Conservation (phyloP, 441 rosid genomes). For the Hura crepitans region DNA sequence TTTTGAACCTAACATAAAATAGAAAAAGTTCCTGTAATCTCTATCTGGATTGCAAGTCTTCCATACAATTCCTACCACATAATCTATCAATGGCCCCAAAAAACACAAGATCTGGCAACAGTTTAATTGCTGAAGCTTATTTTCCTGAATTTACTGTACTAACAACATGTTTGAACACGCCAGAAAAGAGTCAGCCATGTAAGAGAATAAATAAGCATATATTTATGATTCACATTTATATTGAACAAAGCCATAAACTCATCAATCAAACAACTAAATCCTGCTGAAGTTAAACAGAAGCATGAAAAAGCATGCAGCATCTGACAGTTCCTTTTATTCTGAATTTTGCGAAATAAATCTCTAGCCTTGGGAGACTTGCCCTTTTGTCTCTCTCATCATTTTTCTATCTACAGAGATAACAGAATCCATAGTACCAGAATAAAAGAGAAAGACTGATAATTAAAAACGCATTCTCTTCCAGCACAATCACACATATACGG, state of each 20-base stretch:
- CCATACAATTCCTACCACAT: constrained; percentile 16
- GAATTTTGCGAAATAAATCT: constrained; percentile 10
- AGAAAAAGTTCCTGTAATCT: constrained; percentile 7
- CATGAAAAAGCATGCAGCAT: constrained; percentile 4
- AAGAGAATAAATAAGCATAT: neutral
- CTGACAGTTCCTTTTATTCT: constrained; percentile 8
- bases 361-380: neutral
- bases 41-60: constrained; percentile 13
- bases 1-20: constrained; percentile 25
- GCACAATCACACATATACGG: constrained; percentile 10
- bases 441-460: constrained; percentile 22
- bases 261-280: neutral
- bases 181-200: neutral
- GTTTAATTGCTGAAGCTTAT: neutral
- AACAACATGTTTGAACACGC: neutral
- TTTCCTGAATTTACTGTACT: constrained; percentile 12
- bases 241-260: neutral
- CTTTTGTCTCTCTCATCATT: constrained; percentile 14
- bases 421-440: constrained; percentile 18
- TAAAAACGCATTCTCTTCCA: constrained; percentile 10
- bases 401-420: constrained; percentile 19
- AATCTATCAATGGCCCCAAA: constrained; percentile 22
- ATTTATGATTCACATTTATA: neutral
- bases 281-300: constrained; percentile 1
- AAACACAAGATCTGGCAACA: constrained; percentile 13